Percentiles rank a stretch among this genome's conserved stretches.
Evolutionary conservation across 352 stramenopile species (phyloP).

Genomic region (Elongisporangium anandrum): DNA sequence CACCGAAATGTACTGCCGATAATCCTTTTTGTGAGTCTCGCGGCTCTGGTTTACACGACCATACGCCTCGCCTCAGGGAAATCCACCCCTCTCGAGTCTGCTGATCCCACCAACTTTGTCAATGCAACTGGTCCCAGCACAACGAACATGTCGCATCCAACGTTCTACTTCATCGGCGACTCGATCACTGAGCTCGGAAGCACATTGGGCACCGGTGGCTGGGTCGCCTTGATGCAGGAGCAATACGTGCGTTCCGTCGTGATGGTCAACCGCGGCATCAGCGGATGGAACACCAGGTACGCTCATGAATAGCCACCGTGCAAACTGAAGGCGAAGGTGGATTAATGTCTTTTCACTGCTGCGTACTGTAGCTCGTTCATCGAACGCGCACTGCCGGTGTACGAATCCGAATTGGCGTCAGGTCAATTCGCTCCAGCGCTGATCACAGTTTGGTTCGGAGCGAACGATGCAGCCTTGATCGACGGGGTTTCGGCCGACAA

Average conservation of each 20-base stretch:
- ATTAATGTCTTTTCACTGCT: too few relatives aligned
- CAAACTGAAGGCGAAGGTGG: too few relatives aligned
- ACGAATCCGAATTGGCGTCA: constrained; percentile 24
- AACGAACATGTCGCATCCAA: too few relatives aligned
- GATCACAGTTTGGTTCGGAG: constrained; percentile 49
- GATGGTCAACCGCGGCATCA: constrained; percentile 46
- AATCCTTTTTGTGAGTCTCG: too few relatives aligned
- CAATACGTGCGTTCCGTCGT: constrained; percentile 51
- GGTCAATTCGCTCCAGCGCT: constrained; percentile 14
- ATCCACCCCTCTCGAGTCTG: too few relatives aligned
- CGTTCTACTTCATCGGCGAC: constrained; percentile 36
- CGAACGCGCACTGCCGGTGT: constrained; percentile 19
- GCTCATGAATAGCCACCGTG: not conserved
- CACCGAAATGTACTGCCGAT: too few relatives aligned
- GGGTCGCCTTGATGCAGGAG: constrained; percentile 35
- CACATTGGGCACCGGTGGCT: constrained; percentile 31
- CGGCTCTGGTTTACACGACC: too few relatives aligned
- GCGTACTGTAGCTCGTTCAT: constrained; percentile 22
- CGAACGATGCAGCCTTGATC: constrained; percentile 48
- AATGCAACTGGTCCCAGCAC: too few relatives aligned
- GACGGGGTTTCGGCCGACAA: constrained; percentile 19
- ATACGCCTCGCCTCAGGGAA: too few relatives aligned
- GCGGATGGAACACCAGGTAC: constrained; percentile 56
- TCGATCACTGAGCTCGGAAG: constrained; percentile 55
- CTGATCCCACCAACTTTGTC: too few relatives aligned